Evolutionary conservation across 345 rosid genomes (phyloP).

Genomic region (Aethionema arabicum): DNA sequence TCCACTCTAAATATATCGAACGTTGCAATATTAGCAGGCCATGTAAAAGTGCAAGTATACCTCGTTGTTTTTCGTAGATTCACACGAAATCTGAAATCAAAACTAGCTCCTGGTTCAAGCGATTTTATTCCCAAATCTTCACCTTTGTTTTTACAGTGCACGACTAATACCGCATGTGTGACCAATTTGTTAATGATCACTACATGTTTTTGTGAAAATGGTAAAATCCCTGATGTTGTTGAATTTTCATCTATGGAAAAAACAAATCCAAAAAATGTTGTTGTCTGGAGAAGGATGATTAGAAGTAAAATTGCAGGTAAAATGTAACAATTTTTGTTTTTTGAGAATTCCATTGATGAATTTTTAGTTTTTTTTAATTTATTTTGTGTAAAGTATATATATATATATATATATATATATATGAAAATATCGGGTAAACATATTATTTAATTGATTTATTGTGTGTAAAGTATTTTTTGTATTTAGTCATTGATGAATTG

Average conservation of each 20-base stretch:
- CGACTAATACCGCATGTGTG: background rate
- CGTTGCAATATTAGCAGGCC: slow-evolving; percentile 2
- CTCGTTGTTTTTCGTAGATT: slow-evolving; percentile 12
- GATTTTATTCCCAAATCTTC: background rate
- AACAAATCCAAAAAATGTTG: background rate
- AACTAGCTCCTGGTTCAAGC: background rate
- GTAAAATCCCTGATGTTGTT: background rate
- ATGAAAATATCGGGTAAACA: too few relatives aligned
- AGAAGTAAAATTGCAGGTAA: slow-evolving; percentile 1
- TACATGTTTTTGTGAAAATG: slow-evolving; percentile 8
- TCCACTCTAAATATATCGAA: slow-evolving; percentile 22
- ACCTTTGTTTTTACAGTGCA: slow-evolving; percentile 16
- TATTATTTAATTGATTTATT: too few relatives aligned
- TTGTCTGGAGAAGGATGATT: background rate
- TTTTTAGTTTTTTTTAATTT: background rate
- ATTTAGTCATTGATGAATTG: too few relatives aligned
- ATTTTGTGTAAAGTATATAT: too few relatives aligned
- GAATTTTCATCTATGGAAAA: too few relatives aligned
- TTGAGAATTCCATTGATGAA: background rate
- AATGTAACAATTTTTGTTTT: background rate
- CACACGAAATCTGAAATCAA: slow-evolving; percentile 22
- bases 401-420: too few relatives aligned
- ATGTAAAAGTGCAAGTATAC: slow-evolving; percentile 17
- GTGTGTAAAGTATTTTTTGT: too few relatives aligned
- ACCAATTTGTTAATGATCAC: slow-evolving; percentile 7